These are phyloP conservation scores for Diaporthe batatas DNA, from an alignment of 2,329 filamentous ascomycete species.

Conservation along the genomic window DNA sequence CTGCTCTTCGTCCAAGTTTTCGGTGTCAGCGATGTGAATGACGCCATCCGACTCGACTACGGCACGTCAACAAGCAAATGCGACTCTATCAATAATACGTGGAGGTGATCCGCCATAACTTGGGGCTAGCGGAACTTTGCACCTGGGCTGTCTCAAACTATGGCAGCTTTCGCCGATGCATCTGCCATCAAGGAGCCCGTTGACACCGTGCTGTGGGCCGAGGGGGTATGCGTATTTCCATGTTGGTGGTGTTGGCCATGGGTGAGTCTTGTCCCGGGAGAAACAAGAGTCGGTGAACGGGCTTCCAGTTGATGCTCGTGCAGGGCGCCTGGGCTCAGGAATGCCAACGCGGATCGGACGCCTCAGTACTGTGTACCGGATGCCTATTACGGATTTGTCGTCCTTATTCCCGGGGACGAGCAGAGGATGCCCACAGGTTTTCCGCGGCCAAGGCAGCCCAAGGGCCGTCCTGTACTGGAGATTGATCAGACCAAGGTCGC, in stretches of 20 bases:
- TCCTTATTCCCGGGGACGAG: not conserved
- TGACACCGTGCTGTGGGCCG: not conserved
- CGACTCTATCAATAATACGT: not conserved
- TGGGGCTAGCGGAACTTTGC: not conserved
- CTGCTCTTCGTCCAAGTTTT: not conserved
- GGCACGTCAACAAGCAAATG: not conserved
- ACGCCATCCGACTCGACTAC: not conserved
- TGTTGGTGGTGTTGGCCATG: not conserved
- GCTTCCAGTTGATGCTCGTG: too few species aligned
- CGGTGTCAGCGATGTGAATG: not conserved
- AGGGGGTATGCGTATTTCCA: too few species aligned
- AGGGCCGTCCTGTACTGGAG: not conserved
- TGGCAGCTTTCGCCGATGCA: not conserved
- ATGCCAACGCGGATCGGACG: not conserved
- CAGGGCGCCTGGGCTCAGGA: not conserved
- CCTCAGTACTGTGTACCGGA: not conserved
- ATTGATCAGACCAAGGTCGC: not conserved
- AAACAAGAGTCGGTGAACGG: slow-evolving; percentile 6
- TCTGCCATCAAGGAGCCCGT: too few species aligned
- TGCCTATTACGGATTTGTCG: not conserved
- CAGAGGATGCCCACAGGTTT: not conserved
- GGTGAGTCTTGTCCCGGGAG: not conserved
- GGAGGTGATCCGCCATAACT: not conserved
- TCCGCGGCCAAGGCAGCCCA: too few species aligned
- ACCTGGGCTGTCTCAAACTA: not conserved